These are phyloP conservation scores for Sapria himalayana DNA, from an alignment of 345 rosid species.

Conservation along the genomic window DNA sequence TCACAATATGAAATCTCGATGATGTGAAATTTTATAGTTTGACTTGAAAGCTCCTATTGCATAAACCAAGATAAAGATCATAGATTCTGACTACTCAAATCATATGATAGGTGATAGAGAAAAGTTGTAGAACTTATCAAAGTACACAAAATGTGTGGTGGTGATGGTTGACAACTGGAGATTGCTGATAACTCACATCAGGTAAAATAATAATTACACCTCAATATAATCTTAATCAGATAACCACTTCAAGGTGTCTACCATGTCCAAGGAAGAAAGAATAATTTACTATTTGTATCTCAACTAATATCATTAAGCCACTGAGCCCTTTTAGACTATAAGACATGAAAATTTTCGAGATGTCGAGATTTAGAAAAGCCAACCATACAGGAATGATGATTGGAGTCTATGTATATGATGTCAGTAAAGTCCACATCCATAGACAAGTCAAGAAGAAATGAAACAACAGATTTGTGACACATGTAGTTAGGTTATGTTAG, in stretches of 20 bases:
- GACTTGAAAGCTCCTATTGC: too few species aligned
- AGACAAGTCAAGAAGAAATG: constrained; percentile 5
- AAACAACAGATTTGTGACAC: constrained; percentile 5
- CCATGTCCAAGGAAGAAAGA: not conserved
- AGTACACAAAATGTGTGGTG: too few species aligned
- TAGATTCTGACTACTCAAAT: too few species aligned
- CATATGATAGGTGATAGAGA: too few species aligned
- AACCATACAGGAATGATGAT: not conserved
- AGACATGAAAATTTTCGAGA: not conserved
- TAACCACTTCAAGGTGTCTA: not conserved
- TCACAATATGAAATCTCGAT: too few species aligned
- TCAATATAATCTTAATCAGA: not conserved
- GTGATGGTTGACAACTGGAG: too few species aligned
- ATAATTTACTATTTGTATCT: not conserved
- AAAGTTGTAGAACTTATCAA: too few species aligned
- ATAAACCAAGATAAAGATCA: too few species aligned
- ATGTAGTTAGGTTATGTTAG: not conserved
- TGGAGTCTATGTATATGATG: not conserved
- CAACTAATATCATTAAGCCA: not conserved
- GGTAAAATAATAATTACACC: not conserved
- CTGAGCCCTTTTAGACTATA: not conserved
- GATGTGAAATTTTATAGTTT: too few species aligned
- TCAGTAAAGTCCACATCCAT: not conserved
- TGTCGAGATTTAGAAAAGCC: constrained; percentile 1
- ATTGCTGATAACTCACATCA: not conserved